Evolutionary conservation across 179 eudicot species (phyloP).

Genomic region (Beta corolliflora): DNA sequence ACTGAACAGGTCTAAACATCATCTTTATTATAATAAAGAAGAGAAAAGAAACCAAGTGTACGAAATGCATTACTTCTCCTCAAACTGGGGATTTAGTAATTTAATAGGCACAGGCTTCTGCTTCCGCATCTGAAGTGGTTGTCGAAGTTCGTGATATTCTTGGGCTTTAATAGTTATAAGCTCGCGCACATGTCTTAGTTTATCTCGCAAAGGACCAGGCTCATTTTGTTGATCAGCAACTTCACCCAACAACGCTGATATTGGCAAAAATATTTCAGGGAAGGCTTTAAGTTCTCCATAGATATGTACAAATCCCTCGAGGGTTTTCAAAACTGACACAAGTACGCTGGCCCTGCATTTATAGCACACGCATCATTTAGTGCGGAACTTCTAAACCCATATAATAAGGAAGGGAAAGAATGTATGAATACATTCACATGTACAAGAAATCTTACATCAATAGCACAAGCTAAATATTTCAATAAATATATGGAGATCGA

Average conservation of each 20-base stretch:
- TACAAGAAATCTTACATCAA: background rate
- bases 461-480: background rate
- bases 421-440: background rate
- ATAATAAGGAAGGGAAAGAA: no score
- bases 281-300: slow-evolving; percentile 68
- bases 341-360: slow-evolving; percentile 79
- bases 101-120: slow-evolving; percentile 76
- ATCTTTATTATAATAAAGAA: background rate
- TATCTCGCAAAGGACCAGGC: slow-evolving; percentile 54
- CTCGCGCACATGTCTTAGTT: slow-evolving; percentile 46
- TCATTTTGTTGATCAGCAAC: slow-evolving; percentile 55
- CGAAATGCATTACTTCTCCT: slow-evolving; percentile 62
- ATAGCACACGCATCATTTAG: background rate
- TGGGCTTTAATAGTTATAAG: slow-evolving; percentile 53
- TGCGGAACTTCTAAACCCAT: background rate
- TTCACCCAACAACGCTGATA: slow-evolving; percentile 43
- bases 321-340: slow-evolving; percentile 58
- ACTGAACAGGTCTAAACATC: no score
- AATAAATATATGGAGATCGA: background rate
- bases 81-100: slow-evolving; percentile 69
- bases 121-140: slow-evolving; percentile 71
- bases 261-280: slow-evolving; percentile 70
- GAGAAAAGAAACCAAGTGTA: background rate
- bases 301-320: slow-evolving; percentile 54
- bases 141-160: slow-evolving; percentile 59